A percentile compares a stretch with the other conserved stretches of the same genome.
phyloP scores from a whole-genome alignment of 495 filamentous ascomycete species.

The Annulohypoxylon bovei region DNA sequence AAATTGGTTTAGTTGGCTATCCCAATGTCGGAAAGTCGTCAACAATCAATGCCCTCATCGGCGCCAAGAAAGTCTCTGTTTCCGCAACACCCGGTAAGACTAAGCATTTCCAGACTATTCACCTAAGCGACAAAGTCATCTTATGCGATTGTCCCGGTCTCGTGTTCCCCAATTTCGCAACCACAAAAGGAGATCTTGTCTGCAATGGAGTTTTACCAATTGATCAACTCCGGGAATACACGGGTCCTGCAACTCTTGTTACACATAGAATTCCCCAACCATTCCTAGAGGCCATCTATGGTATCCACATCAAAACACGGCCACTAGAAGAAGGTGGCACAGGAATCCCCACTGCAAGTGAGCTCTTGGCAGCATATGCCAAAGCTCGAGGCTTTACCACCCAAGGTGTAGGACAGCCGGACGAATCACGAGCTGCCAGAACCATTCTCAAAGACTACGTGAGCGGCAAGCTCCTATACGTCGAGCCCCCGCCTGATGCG shows the following conservation, averaged over 20 bases:
- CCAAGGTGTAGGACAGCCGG: constrained; percentile 85
- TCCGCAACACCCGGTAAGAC: constrained; percentile 98
- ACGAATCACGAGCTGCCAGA: constrained; percentile 90
- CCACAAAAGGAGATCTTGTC: constrained; percentile 95
- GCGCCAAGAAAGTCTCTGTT: constrained; percentile 98
- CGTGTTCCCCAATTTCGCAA: constrained; percentile 98
- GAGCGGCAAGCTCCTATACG: constrained; percentile 92
- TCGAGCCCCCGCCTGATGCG: constrained; percentile 83
- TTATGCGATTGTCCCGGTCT: constrained; percentile 99
- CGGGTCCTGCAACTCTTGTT: constrained; percentile 86
- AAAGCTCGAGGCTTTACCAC: constrained; percentile 89
- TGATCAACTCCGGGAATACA: constrained; percentile 95
- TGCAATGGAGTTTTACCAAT: constrained; percentile 96
- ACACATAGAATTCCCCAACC: constrained; percentile 87
- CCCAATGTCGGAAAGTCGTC: constrained; percentile 99
- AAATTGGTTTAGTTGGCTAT: constrained; percentile 96
- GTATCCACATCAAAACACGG: constrained; percentile 83
- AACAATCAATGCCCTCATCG: constrained; percentile 97
- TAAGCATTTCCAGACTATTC: constrained; percentile 99
- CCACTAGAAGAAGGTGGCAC: constrained; percentile 94
- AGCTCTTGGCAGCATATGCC: constrained; percentile 87
- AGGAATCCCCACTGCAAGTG: constrained; percentile 85
- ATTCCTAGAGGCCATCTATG: constrained; percentile 92
- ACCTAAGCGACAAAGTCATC: constrained; percentile 86
- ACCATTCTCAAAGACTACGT: constrained; percentile 97